A percentile compares a stretch with the other conserved stretches of the same genome.
Evolutionary conservation across 805 yeast genomes (phyloP).

Genomic region (Helenozyma rhizophorensis): DNA sequence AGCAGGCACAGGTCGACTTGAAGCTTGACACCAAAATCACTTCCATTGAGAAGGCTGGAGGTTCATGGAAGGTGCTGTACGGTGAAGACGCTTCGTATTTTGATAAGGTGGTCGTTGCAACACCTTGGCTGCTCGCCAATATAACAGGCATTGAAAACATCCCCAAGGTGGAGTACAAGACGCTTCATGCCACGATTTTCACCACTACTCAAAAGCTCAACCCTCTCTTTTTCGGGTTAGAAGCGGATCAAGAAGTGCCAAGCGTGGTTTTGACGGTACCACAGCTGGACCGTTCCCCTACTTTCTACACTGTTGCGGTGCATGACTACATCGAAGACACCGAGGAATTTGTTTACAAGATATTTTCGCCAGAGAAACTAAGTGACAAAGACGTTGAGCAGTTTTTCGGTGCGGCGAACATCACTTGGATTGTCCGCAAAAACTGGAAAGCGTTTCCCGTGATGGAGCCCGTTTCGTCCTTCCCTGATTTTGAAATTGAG

Average conservation of each 20-base stretch:
- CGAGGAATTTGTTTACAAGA: constrained; percentile 36
- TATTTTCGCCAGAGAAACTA: constrained; percentile 30
- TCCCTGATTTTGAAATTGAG: constrained; percentile 25
- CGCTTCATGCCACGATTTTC: constrained; percentile 36
- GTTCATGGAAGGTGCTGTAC: no score
- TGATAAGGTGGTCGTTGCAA: no score
- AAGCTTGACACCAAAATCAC: no score
- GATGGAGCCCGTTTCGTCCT: constrained; percentile 23
- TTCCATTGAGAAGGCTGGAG: no score
- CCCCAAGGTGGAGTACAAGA: constrained; percentile 21
- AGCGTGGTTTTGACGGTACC: not conserved
- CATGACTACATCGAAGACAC: constrained; percentile 21
- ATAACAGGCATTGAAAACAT: constrained; percentile 11
- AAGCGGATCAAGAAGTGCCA: no score
- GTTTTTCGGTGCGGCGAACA: not conserved
- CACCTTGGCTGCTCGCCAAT: constrained; percentile 9
- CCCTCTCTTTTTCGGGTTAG: constrained; percentile 12
- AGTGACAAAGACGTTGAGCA: not conserved
- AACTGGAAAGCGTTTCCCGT: constrained; percentile 45
- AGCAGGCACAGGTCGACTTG: no score
- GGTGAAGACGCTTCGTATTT: no score
- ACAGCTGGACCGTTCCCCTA: constrained; percentile 4
- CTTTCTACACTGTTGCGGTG: constrained; percentile 32
- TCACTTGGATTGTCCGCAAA: constrained; percentile 22
- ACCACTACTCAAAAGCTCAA: constrained; percentile 16